Conservation (phyloP, 495 filamentous ascomycete species). For the Penicillium canariense region DNA sequence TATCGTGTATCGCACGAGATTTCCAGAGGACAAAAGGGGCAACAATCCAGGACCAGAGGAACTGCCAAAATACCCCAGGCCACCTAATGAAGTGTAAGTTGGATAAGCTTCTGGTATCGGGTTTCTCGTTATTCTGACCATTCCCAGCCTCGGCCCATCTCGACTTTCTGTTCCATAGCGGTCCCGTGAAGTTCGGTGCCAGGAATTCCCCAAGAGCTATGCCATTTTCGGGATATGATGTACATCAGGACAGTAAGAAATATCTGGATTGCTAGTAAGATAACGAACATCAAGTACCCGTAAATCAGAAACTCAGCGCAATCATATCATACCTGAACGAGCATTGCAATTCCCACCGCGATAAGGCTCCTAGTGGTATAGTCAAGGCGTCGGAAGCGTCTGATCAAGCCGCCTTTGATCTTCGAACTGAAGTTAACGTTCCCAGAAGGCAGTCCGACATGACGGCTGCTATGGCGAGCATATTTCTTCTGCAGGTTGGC, state of each 20-base stretch:
- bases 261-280: not conserved
- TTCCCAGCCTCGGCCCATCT: constrained; percentile 57
- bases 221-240: constrained; percentile 65
- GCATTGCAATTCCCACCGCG: constrained; percentile 27
- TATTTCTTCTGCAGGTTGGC: constrained; percentile 45
- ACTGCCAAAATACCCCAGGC: constrained; percentile 60
- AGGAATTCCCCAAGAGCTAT: constrained; percentile 54
- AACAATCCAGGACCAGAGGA: constrained; percentile 61
- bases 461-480: constrained; percentile 14
- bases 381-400: constrained; percentile 26
- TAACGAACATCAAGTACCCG: no score
- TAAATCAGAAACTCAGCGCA: no score
- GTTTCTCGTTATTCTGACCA: constrained; percentile 45
- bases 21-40: constrained; percentile 47
- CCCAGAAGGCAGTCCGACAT: not conserved
- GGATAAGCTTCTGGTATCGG: not conserved
- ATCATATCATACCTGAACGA: constrained; percentile 1
- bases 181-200: constrained; percentile 39
- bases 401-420: constrained; percentile 16
- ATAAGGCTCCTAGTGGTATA: constrained; percentile 28
- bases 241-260: constrained; percentile 49
- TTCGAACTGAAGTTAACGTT: constrained; percentile 1
- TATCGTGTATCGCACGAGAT: constrained; percentile 55
- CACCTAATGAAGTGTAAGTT: constrained; percentile 34
- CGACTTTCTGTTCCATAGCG: constrained; percentile 36